Evolutionary conservation across 192 early-diverging fungal species (phyloP), one percentile per base, ranked within the genome.

Genomic region (Backusella parvicylindrica): DNA sequence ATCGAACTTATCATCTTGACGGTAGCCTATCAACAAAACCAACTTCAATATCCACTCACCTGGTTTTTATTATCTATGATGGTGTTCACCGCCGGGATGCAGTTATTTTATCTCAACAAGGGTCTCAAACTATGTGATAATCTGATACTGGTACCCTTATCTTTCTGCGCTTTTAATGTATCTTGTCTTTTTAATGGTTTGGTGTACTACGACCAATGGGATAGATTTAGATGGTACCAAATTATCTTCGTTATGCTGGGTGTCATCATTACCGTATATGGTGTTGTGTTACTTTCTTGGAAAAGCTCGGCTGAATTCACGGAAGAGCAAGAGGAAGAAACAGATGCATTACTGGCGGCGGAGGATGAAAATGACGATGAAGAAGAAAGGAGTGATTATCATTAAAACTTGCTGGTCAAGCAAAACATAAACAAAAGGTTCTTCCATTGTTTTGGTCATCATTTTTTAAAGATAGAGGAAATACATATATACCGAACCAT

Each of bases 31-130:
- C 82, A 90, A 16, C 60, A 86, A 72, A 92, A 92, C 73, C 92
- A 93, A 73, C 87, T 94, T 66, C 87, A 87, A 30, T 85, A 88
- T 63, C 87, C 91, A 30, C 80, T 94, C 38, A 91, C 91, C 2
- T 84, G 90, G 85, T 84, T 92, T 43, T 81, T 94, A 13, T 85
- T 92, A 21, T 60, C 75, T 16, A 88, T 87, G 28, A 82, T 92
- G 38, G 75, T 89, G 5, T 35, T 84, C 33, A 84, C 86, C 12
- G 81, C 86, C 9, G 66, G 88, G 12, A 68, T 89, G 37, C 86
- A 89, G 81, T 83, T 94, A 53, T 92, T 90, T 83, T 94, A 91
- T 71, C 86, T 94, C 31, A 92, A 93, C 82, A 91, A 88, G 40
- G 92, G 91, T 26, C 77, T 94, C 28, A 84, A 87, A 41, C 68